A percentile compares a stretch with the other conserved stretches of the same genome.
Conservation (phyloP, 306 rosid genomes). For the Begonia loranthoides region DNA sequence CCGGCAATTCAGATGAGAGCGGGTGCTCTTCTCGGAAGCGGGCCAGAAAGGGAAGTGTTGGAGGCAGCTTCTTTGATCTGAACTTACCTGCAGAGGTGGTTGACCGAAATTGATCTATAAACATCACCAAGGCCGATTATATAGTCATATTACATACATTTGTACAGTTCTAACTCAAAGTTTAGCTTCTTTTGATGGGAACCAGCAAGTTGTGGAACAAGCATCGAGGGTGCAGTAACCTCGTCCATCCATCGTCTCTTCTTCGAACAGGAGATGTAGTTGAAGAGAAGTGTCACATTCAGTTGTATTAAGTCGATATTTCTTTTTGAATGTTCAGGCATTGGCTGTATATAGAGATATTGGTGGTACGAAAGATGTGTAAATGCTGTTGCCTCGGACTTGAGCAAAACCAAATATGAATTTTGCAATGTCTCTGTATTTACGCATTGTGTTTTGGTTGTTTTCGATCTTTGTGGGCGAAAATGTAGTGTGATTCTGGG, state of each 20-base stretch:
- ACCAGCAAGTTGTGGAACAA: constrained; percentile 20
- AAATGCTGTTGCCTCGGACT: constrained; percentile 9
- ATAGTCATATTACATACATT: constrained; percentile 20
- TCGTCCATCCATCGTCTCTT: constrained; percentile 11
- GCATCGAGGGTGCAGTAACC: constrained; percentile 12
- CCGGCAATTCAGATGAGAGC: constrained; percentile 57
- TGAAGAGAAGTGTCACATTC: constrained; percentile 4
- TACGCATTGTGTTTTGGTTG: background rate
- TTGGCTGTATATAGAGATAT: constrained; percentile 10
- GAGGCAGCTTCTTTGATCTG: constrained; percentile 68
- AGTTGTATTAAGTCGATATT: background rate
- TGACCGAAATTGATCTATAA: constrained; percentile 58
- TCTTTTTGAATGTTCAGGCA: constrained; percentile 2
- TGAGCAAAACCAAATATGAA: background rate
- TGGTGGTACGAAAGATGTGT: constrained; percentile 4
- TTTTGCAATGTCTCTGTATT: background rate
- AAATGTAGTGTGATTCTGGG: no score
- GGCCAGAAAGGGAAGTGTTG: constrained; percentile 47
- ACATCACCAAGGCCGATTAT: constrained; percentile 8
- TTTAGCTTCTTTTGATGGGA: constrained; percentile 22
- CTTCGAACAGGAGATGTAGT: constrained; percentile 8
- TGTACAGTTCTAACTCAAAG: constrained; percentile 62
- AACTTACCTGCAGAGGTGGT: constrained; percentile 85
- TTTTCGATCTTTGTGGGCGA: no score
- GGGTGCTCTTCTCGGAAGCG: constrained; percentile 61